These are phyloP conservation scores for Chlorella sorokiniana DNA, from an alignment of 139 green algal species.

Conservation along the genomic window DNA sequence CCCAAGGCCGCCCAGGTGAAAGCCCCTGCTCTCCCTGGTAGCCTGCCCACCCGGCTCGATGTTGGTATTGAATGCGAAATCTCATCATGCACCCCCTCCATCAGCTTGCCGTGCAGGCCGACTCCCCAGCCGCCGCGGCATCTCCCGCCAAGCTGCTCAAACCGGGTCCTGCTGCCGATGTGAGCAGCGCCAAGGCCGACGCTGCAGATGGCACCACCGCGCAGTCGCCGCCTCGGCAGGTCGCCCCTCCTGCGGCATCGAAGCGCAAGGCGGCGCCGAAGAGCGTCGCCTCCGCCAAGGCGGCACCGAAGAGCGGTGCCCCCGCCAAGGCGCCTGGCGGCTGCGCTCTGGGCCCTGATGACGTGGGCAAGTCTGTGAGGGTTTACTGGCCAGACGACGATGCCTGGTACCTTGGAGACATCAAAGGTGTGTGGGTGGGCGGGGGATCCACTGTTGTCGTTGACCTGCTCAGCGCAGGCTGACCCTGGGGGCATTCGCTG, in stretches of 20 bases:
- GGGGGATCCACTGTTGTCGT: background rate
- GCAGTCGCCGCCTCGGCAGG: background rate
- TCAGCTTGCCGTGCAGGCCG: background rate
- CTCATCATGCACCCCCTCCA: no score
- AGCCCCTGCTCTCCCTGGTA: background rate
- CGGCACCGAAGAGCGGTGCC: background rate
- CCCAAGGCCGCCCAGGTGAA: constrained; percentile 9
- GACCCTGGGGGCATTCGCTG: no score
- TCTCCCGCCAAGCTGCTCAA: constrained; percentile 12
- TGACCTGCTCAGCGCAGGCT: background rate
- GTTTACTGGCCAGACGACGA: constrained; percentile 69
- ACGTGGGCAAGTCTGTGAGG: constrained; percentile 48
- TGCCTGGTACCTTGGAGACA: constrained; percentile 41
- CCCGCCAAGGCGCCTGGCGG: background rate
- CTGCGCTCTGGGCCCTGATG: background rate
- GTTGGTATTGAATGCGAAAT: no score
- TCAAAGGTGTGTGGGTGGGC: background rate
- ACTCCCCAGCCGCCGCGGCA: background rate
- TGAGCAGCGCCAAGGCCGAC: background rate
- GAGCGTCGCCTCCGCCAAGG: background rate
- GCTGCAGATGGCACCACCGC: background rate
- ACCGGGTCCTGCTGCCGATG: constrained; percentile 10
- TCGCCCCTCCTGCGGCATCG: background rate
- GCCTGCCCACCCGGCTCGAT: background rate
- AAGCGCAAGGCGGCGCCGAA: background rate